These are phyloP conservation scores for Zoysia japonica DNA, from an alignment of 176 grass and related monocot species.

Conservation along the genomic window DNA sequence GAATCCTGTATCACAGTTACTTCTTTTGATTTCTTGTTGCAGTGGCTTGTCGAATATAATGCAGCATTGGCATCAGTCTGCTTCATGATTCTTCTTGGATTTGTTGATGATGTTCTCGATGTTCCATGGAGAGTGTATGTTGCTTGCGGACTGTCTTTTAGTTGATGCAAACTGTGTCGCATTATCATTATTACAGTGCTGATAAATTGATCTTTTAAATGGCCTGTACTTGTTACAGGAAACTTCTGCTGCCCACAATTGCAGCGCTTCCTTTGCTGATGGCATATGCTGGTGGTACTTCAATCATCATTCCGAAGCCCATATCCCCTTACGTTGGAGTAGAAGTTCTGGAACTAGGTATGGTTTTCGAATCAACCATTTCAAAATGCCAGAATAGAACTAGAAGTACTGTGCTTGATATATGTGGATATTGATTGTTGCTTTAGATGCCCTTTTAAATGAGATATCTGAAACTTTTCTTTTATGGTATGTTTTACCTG, in stretches of 20 bases:
- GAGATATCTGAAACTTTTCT: background rate
- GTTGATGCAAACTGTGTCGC: background rate
- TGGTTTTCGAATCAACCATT: too few relatives aligned
- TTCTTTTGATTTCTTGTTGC: constrained; percentile 39
- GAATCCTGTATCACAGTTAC: constrained; percentile 22
- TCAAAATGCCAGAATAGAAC: too few relatives aligned
- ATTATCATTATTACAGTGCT: constrained; percentile 8
- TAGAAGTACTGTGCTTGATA: too few relatives aligned
- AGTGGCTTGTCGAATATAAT: constrained; percentile 99
- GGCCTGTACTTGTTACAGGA: constrained; percentile 55
- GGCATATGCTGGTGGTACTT: constrained; percentile 99
- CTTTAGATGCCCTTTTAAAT: background rate
- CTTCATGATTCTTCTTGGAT: constrained; percentile 99
- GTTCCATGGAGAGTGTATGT: constrained; percentile 99
- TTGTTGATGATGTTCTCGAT: constrained; percentile 99
- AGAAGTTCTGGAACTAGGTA: constrained; percentile 91
- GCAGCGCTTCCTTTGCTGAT: constrained; percentile 92
- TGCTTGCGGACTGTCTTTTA: constrained; percentile 33
- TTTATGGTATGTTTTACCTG: constrained; percentile 16
- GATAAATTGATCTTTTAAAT: constrained; percentile 34
- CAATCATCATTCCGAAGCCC: constrained; percentile 92
- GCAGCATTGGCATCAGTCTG: constrained; percentile 91
- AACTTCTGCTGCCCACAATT: constrained; percentile 79
- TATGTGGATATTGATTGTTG: background rate
- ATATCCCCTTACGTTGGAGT: constrained; percentile 75